Percentiles rank a stretch among this genome's conserved stretches.
Conservation (phyloP, 495 filamentous ascomycete genomes). For the Hypoxylon fuscum region DNA sequence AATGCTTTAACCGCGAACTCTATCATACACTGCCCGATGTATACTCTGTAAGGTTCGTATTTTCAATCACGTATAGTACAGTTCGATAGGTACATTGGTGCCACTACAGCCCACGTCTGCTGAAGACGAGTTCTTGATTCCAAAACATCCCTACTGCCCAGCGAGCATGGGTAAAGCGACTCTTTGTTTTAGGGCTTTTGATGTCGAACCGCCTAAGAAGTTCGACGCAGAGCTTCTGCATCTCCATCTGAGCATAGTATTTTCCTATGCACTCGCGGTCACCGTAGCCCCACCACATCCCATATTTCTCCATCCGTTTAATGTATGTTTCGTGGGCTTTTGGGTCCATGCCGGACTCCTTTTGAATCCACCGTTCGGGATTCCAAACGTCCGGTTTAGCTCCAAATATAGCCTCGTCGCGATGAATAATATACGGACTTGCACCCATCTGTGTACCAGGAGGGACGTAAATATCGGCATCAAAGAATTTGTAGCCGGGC, state of each 20-base stretch:
- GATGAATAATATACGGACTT: neutral
- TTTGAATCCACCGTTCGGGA: neutral
- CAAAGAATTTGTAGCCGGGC: conserved; percentile 1
- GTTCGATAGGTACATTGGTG: too few species aligned
- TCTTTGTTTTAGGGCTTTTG: neutral
- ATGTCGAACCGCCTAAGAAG: neutral
- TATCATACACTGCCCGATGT: too few species aligned
- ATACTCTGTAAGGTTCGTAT: too few species aligned
- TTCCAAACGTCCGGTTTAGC: neutral
- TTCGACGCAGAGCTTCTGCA: conserved; percentile 1
- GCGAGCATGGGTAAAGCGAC: neutral
- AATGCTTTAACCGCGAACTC: too few species aligned
- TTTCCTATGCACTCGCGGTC: too few species aligned
- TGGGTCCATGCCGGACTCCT: neutral
- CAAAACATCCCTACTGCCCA: neutral
- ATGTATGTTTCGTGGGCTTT: neutral
- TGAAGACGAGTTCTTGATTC: neutral
- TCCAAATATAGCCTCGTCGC: neutral
- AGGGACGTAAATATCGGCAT: neutral
- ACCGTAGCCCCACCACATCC: too few species aligned
- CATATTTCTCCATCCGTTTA: too few species aligned
- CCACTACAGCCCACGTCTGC: too few species aligned
- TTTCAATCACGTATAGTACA: too few species aligned
- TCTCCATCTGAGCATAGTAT: neutral
- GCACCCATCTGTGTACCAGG: conserved; percentile 1